phyloP scores from a whole-genome alignment of 257 asterid genomes.

The Solanum piurae region DNA sequence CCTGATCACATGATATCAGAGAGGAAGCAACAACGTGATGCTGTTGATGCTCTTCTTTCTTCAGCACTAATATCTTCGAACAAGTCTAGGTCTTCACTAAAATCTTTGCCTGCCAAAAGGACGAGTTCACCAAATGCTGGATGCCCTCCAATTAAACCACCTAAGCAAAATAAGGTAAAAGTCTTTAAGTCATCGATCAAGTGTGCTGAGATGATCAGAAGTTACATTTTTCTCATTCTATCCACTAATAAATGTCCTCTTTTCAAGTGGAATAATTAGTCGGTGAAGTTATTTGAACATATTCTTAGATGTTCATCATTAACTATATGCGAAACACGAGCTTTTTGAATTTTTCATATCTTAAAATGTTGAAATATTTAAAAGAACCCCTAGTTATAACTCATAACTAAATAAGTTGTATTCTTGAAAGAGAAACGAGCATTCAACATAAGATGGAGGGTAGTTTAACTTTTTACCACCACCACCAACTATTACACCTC shows the following conservation, averaged over 20 bases:
- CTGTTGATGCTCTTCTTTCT: constrained; percentile 88
- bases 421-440: neutral
- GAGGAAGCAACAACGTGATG: constrained; percentile 88
- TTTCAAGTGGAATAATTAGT: neutral
- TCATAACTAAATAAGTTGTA: neutral
- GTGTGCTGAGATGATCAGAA: neutral
- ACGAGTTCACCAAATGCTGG: constrained; percentile 13
- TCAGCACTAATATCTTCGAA: constrained; percentile 85
- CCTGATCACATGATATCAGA: constrained; percentile 27
- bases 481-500: neutral
- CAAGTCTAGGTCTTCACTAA: constrained; percentile 42
- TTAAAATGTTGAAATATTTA: neutral
- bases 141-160: constrained; percentile 28
- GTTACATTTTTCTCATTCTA: neutral
- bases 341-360: neutral
- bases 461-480: neutral
- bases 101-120: constrained; percentile 40
- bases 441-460: neutral
- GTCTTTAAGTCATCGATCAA: neutral
- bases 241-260: neutral
- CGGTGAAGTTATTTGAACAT: neutral
- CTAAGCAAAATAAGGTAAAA: constrained; percentile 40
- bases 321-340: neutral
- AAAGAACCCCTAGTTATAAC: neutral
- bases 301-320: neutral